Evolutionary conservation across 78 protist genomes (phyloP), one percentile per base, ranked within the genome.

Genomic region (Guillardia theta): DNA sequence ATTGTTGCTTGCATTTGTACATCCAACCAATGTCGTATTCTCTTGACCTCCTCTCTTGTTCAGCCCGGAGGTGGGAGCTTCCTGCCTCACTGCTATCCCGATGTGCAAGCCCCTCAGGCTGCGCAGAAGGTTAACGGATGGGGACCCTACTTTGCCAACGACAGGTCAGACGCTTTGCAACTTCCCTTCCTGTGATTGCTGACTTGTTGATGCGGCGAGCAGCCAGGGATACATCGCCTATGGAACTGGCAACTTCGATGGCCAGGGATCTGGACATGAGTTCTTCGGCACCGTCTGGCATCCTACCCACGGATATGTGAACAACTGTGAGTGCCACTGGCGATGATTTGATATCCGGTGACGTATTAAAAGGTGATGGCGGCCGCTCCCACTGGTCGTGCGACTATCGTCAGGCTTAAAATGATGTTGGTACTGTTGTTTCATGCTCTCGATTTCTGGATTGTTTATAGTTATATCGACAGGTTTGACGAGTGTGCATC

Each of bases 391-490:
- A 88, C 64, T 48, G 93, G 76, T 45, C 62, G 19, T 88, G 93
- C 93, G 64, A 88, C 22, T 88, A 88, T 64, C 93, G 93, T 64
- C 93, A 88, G 62, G 93, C 45, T 44, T 80, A 80, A 88, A 37
- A 6, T 88, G 93, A 19, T 39, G 10, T 64, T 64, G 12, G 19
- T 24, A 10, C 8, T 64, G 8, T n/a, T n/a, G n/a, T n/a, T n/a
- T 53, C 64, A 21, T 19, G 33, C 19, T 53, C 19, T 12, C 19
- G 64, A 53, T 53, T 53, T 12, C 19, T 53, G 64, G 19, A 53
- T n/a, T n/a, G n/a, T n/a, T n/a, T n/a, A n/a, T n/a, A n/a, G n/a
- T n/a, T n/a, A n/a, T n/a, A n/a, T n/a, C 12, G 18, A 53, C 12
- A 53, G 18, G 18, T 21, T 53, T 18, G 12, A 53, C 62, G 12